Base-by-base conservation (phyloP, 176 grass and related monocot species). In the Triticum urartu region DNA sequence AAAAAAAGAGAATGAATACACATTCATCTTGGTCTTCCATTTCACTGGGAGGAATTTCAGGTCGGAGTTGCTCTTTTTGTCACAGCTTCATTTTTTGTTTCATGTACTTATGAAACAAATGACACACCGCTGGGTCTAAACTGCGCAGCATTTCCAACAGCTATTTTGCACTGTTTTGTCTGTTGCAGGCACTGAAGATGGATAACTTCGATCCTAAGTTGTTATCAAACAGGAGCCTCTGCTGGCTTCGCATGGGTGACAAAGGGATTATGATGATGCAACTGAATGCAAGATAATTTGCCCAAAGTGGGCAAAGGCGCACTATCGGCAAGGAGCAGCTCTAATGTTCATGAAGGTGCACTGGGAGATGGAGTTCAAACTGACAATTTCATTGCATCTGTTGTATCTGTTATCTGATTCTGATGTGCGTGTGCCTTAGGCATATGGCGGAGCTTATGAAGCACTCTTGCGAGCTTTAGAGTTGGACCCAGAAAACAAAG, bases 211-310 rank as follows among this genome's bases (percentile, higher is more conserved):
- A 88, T 17, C 42, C 77, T 13, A 63, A 60, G 18, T 38, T 88
- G 24, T 85, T 80, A 65, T 75, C 81, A 70, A 91, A 88, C 81
- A 88, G 89, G 78, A 88, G 89, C 60, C 43, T 85, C 66, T 91
- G 89, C 39, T 88, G 89, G 89, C 69, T 88, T 24, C 77, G 66
- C 61, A 43, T 79, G 77, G 81, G 89, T 61, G 89, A 30, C 35
- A 75, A 40, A 34, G 32, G 40, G 80, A 86, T 86, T 84, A 78
- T 12, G 11, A 61, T 7, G 89, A 91, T 78, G 86, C 75, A 4
- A 5, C 25, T 9, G 13, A 76, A 45, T 87, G 81, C 68, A 34
- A 76, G 81, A 45, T 45, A 6, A 64, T 91, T 24, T 28, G 60
- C 42, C 86, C 86, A 3, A 68, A 88, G 7, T 85, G 82, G 81